Percentiles rank a stretch among this genome's conserved stretches.
Evolutionary conservation across 176 grass and related monocot genomes (phyloP).

Genomic region (Phoenix roebelenii): DNA sequence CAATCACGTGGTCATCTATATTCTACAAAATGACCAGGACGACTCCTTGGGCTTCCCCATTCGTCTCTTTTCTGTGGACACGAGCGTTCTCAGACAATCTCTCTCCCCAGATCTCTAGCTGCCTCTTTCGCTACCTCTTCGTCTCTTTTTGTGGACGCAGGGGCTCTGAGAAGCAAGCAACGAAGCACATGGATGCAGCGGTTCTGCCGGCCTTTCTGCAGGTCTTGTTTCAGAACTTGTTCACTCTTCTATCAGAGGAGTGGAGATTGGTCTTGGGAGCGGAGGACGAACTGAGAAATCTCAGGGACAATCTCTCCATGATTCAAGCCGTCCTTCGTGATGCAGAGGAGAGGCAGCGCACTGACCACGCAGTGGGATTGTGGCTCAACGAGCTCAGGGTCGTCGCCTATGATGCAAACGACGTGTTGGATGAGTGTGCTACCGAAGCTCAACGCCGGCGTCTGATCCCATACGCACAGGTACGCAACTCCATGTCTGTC

Average conservation of each 20-base stretch:
- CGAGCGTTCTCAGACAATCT: no score
- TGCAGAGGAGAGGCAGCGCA: slow-evolving; percentile 8
- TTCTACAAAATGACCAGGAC: no score
- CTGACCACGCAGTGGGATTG: neutral
- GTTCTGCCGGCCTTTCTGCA: slow-evolving; percentile 31
- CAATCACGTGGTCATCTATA: no score
- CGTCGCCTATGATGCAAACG: slow-evolving; percentile 14
- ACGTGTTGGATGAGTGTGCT: slow-evolving; percentile 24
- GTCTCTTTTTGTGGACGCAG: no score
- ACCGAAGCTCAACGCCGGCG: slow-evolving; percentile 8
- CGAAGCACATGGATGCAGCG: no score
- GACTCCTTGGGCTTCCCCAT: no score
- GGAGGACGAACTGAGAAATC: neutral
- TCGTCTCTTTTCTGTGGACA: no score
- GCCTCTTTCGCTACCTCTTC: no score
- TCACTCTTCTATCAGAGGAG: slow-evolving; percentile 6
- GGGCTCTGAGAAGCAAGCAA: no score
- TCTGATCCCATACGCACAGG: neutral
- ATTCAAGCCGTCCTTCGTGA: slow-evolving; percentile 12
- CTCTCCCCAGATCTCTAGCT: no score
- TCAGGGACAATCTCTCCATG: neutral
- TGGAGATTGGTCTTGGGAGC: neutral
- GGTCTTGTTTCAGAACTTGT: slow-evolving; percentile 11
- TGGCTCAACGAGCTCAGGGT: slow-evolving; percentile 12
- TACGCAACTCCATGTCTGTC: neutral